These are phyloP conservation scores for Fraxinus ornus DNA, from an alignment of 305 asterid species.

Conservation along the genomic window DNA sequence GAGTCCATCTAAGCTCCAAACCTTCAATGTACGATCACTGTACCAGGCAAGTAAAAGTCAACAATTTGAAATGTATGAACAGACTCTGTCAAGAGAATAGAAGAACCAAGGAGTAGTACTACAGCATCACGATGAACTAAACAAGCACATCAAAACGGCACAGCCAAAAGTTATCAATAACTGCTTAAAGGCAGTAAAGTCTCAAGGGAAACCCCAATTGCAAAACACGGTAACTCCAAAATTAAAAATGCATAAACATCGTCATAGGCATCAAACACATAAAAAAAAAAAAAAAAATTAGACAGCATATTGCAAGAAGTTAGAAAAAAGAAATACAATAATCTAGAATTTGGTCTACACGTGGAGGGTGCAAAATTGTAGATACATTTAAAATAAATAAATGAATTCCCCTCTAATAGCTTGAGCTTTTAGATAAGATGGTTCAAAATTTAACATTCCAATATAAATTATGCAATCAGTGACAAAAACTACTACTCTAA, in stretches of 20 bases:
- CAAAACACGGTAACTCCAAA: background rate
- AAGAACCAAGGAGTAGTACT: background rate
- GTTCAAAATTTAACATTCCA: background rate
- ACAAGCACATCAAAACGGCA: background rate
- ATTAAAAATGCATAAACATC: background rate
- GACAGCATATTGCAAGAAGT: background rate
- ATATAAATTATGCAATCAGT: background rate
- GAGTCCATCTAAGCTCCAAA: conserved; percentile 80
- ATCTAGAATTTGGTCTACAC: background rate
- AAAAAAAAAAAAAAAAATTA: background rate
- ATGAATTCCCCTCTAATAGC: background rate
- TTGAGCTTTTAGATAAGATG: background rate
- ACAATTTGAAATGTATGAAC: background rate
- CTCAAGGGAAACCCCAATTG: background rate
- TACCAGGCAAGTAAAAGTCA: conserved; percentile 24
- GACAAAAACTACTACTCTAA: background rate
- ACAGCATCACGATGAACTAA: background rate
- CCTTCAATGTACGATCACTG: conserved; percentile 89
- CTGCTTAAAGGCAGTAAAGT: background rate
- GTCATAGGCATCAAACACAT: background rate
- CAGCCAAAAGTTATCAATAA: background rate
- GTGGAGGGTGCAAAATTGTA: background rate
- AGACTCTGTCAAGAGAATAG: background rate
- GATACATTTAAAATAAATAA: background rate
- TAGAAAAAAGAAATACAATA: background rate